A percentile compares a stretch with the other conserved stretches of the same genome.
phyloP scores from a whole-genome alignment of 164 flowering plant genomes.

The Kingdonia uniflora region DNA sequence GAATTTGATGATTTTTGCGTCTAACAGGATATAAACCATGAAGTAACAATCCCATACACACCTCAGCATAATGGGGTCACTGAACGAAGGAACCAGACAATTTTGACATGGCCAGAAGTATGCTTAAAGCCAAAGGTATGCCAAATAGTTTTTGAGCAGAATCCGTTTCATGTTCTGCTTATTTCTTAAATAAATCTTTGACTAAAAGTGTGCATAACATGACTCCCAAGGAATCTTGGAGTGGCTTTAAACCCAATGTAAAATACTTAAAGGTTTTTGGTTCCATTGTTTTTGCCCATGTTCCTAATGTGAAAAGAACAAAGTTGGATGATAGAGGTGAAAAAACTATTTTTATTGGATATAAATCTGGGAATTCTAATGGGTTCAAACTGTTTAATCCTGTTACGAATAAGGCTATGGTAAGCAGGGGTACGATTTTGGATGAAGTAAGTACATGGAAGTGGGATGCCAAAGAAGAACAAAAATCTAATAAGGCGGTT shows the following conservation, averaged over 20 bases:
- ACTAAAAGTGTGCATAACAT: background rate
- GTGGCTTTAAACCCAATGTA: slow-evolving; percentile 2
- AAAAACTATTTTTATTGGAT: background rate
- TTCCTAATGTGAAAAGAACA: background rate
- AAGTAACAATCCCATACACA: background rate
- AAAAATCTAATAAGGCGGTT: background rate
- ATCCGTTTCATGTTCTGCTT: slow-evolving; percentile 3
- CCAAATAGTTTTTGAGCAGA: slow-evolving; percentile 6
- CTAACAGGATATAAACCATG: too few relatives aligned
- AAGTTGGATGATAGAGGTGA: slow-evolving; percentile 4
- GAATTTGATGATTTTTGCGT: too few relatives aligned
- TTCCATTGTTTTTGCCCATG: background rate
- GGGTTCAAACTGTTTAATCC: slow-evolving; percentile 1
- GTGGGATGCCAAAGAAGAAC: background rate
- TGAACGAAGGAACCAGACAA: slow-evolving; percentile 3
- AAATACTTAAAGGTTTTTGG: background rate
- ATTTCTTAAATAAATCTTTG: background rate
- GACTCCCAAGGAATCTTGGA: slow-evolving; percentile 4
- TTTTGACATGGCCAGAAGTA: background rate
- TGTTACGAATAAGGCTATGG: background rate
- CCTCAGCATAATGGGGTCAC: slow-evolving; percentile 9
- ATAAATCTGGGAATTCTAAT: background rate
- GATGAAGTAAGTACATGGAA: background rate
- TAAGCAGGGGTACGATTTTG: background rate
- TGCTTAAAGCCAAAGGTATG: slow-evolving; percentile 6